Percentiles rank a stretch among this genome's conserved stretches.
Conservation (phyloP, 345 rosid genomes). For the Draba incana region DNA sequence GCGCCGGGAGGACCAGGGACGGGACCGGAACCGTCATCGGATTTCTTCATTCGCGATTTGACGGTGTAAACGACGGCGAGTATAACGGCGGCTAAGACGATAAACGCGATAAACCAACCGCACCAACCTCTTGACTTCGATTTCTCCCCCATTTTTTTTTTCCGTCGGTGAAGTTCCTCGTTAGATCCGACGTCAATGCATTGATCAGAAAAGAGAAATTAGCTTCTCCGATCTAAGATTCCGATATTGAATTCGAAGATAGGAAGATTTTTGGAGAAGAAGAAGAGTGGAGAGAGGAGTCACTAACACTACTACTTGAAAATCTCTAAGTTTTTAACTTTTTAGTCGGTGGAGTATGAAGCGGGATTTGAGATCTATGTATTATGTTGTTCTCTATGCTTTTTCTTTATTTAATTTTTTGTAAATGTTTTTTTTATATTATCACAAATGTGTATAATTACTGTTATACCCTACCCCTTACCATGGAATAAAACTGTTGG, state of each 20-base stretch:
- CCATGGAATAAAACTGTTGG: neutral
- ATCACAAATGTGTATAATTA: neutral
- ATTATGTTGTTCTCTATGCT: too few species aligned
- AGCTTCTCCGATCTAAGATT: conserved; percentile 31
- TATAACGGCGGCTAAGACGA: conserved; percentile 51
- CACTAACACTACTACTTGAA: conserved; percentile 13
- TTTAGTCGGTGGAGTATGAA: conserved; percentile 41
- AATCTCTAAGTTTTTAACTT: neutral
- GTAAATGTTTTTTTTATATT: neutral
- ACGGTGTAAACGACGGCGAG: conserved; percentile 65
- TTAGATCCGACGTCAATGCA: conserved; percentile 33
- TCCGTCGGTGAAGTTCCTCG: neutral
- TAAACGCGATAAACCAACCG: conserved; percentile 71
- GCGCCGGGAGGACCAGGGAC: conserved; percentile 96
- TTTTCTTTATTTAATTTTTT: neutral
- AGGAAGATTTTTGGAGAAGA: neutral
- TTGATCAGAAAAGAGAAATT: neutral
- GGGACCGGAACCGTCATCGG: conserved; percentile 45
- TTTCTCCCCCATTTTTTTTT: conserved; percentile 60
- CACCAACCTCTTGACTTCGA: conserved; percentile 60
- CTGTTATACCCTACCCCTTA: neutral
- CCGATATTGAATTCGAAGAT: neutral
- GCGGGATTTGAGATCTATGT: conserved; percentile 42
- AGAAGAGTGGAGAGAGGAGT: conserved; percentile 31
- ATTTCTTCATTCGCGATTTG: conserved; percentile 52